phyloP scores from a whole-genome alignment of 352 stramenopile species.

The Thraustochytrium striatum region DNA sequence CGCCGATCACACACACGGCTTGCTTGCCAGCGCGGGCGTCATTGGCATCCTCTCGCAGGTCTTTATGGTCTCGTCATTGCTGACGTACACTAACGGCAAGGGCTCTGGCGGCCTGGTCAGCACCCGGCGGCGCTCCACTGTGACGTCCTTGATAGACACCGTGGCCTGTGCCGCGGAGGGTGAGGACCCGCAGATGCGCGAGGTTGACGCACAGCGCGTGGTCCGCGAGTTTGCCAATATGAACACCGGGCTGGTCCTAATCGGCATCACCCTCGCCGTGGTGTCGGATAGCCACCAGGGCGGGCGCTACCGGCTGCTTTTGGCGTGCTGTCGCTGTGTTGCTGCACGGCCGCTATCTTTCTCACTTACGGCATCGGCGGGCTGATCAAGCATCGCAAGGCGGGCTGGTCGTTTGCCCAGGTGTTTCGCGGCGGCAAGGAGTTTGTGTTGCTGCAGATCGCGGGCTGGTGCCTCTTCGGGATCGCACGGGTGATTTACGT shows the following conservation, averaged over 20 bases:
- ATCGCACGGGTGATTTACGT: background rate
- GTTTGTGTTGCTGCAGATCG: slow-evolving; percentile 43
- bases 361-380: slow-evolving; percentile 42
- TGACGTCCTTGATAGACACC: slow-evolving; percentile 2
- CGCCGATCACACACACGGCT: slow-evolving; percentile 16
- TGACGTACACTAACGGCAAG: slow-evolving; percentile 40
- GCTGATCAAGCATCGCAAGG: background rate
- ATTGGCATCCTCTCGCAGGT: slow-evolving; percentile 50
- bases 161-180: background rate
- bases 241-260: slow-evolving; percentile 32
- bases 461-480: slow-evolving; percentile 39
- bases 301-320: slow-evolving; percentile 6
- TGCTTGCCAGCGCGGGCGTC: slow-evolving; percentile 47
- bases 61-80: slow-evolving; percentile 49
- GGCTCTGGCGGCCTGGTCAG: background rate
- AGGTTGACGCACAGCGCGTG: background rate
- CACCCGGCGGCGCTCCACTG: background rate
- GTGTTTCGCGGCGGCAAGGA: slow-evolving; percentile 42
- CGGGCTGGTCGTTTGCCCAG: slow-evolving; percentile 42
- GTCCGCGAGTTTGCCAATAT: slow-evolving; percentile 38
- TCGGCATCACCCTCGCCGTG: slow-evolving; percentile 6
- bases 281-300: slow-evolving; percentile 5
- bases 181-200: background rate
- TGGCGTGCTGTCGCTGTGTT: slow-evolving; percentile 24
- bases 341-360: slow-evolving; percentile 34